Percentiles rank a stretch among this genome's conserved stretches.
These are phyloP conservation scores for Saccharomyces hybrid DNA, from an alignment of 1,139 yeast species.

Conservation along the genomic window DNA sequence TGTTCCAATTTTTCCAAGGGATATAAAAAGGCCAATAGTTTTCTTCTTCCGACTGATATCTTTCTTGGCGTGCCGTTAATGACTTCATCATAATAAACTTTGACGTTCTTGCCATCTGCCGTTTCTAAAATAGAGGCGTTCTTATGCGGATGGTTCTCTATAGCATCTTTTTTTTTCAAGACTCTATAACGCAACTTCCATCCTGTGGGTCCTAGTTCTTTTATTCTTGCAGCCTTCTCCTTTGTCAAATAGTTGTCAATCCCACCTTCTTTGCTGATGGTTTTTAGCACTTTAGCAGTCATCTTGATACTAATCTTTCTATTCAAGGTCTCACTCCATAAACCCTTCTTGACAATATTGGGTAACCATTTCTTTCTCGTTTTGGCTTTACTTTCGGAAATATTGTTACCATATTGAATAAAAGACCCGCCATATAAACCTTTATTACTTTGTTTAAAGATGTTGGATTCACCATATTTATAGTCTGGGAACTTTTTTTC, in stretches of 20 bases:
- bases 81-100: constrained; percentile 45
- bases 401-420: constrained; percentile 66
- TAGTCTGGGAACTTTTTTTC: constrained; percentile 59
- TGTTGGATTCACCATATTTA: constrained; percentile 69
- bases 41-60: constrained; percentile 57
- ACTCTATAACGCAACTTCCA: constrained; percentile 82
- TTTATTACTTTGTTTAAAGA: constrained; percentile 75
- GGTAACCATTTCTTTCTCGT: constrained; percentile 74
- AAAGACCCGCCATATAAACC: constrained; percentile 89
- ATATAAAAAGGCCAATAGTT: constrained; percentile 47
- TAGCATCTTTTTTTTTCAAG: constrained; percentile 35
- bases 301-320: constrained; percentile 50
- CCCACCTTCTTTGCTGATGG: constrained; percentile 90
- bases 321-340: constrained; percentile 79
- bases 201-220: constrained; percentile 86
- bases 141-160: constrained; percentile 29
- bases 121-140: constrained; percentile 30
- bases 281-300: constrained; percentile 75
- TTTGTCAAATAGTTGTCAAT: constrained; percentile 79
- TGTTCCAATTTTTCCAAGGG: constrained; percentile 42
- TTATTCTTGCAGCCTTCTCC: constrained; percentile 80
- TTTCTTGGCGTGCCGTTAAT: constrained; percentile 41
- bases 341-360: constrained; percentile 61
- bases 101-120: constrained; percentile 34
- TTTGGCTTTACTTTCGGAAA: constrained; percentile 72